Base-by-base conservation (phyloP, 768 basidiomycete species). In the Sistotremastrum niveocremeum region DNA sequence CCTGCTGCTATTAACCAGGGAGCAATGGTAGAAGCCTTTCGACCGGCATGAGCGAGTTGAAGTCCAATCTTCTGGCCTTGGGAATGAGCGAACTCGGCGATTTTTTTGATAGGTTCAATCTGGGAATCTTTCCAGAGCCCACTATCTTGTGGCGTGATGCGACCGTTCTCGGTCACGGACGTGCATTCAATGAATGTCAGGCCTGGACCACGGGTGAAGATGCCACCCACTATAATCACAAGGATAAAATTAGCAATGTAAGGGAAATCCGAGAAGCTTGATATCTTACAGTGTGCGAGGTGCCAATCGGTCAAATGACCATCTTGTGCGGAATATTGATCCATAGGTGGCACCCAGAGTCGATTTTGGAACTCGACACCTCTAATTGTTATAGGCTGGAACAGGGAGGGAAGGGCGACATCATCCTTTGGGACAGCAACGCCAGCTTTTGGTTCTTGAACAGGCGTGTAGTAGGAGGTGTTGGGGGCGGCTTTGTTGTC, bases 31-130 rank as follows among this genome's bases (percentile, higher is more conserved):
- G 76, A 77, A 0, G 74, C 81, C 58, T 86, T 87, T 11, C 84
- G 68, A 0, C 85, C 84, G 0, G 82, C 80, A 51, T 88, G 84
- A 0, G 72, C 78, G 12, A 87, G 71, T 58, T 88, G 86, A 46
- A 86, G 78, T 6, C 67, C 84, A 20, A 86, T 72, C 42, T 78
- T 77, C 56, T 81, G 76, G 41, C 68, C 72, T 52, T 81, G 79
- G 1, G 76, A 73, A 55, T 83, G 79, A n/a, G 79, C 79, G 45
- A 84, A 83, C 48, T 79, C 73, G 55, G 78, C 72, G 51, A 86
- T 66, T 34, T 70, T 59, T 47, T 68, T 64, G 37, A 73, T 55
- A 2, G 61, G 52, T 11, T 59, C 65, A 51, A 63, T 68, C 36
- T 84, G 82, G 2, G 65, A 63, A 49, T 81, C 81, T 28, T 66